Evolutionary conservation across 2,329 filamentous ascomycete genomes (phyloP), one percentile per base, ranked within the genome.

Genomic region (Colletotrichum spaethianum): DNA sequence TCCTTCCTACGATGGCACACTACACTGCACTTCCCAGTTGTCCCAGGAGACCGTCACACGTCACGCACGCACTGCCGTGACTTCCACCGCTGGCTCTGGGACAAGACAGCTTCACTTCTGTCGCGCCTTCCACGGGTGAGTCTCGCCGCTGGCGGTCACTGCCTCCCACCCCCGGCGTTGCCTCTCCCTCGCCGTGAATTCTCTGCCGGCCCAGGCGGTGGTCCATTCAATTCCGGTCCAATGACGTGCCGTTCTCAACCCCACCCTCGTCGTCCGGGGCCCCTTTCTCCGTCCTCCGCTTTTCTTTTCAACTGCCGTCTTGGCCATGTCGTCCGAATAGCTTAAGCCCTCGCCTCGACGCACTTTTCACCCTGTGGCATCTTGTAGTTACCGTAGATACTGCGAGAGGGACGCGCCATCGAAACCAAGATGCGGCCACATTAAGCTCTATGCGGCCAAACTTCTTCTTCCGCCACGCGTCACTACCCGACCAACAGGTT

Each of bases 221-320:
- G 16, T 14, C 46, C 8, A 33, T 33, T 18, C 31, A 31, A 6
- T 16, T 7, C 28, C 52, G 20, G 38, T 2, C 31, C 31, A 55
- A 55, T n/a, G 26, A 20, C 26, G 11, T 9, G n/a, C n/a, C 40
- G 1, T 48, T 48, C 46, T 23, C 46, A 23, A 12, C 3, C 46
- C 4, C n/a, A 14, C 23, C 46, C 23, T 23, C 46, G 4, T 48
- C 9, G 42, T 46, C 53, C 53, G 50, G 59, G 7, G n/a, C 33
- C 33, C 18, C 46, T 56, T 62, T 14, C 52, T 46, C 52, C 63
- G 44, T 20, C 36, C 60, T 63, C 42, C 52, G 50, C 42, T 64
- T 63, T 50, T 44, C 64, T 53, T 38, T 33, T 56, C 28, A 31
- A 46, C 50, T 68, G 65, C 65, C 57, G 48, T 50, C 23, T 50